A percentile compares a stretch with the other conserved stretches of the same genome.
Conservation (phyloP, 2,329 filamentous ascomycete species). For the Aspergillus quadrilineatus region DNA sequence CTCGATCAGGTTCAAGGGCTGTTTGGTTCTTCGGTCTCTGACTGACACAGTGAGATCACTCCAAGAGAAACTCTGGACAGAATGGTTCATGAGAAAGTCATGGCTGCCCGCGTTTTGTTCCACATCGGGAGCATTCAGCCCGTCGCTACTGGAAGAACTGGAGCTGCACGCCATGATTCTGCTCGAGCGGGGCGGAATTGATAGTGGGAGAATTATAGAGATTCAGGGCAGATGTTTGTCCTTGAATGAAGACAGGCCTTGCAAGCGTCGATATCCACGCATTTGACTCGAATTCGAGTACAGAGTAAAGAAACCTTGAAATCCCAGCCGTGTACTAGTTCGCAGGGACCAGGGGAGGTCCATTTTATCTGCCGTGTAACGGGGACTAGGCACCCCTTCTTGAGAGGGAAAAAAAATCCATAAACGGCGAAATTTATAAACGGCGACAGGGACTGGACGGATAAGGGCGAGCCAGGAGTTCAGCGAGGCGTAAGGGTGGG, state of each 20-base stretch:
- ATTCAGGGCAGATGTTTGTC: background rate
- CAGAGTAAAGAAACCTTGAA: background rate
- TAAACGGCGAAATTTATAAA: background rate
- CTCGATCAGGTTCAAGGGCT: slow-evolving; percentile 62
- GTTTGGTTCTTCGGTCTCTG: slow-evolving; percentile 66
- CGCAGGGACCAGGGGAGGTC: background rate
- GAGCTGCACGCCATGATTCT: slow-evolving; percentile 7
- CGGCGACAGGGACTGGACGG: background rate
- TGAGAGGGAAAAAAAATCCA: background rate
- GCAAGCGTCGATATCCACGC: background rate
- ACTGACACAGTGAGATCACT: slow-evolving; percentile 66
- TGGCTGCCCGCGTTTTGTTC: slow-evolving; percentile 29
- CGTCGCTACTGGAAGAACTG: slow-evolving; percentile 9
- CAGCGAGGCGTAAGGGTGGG: background rate
- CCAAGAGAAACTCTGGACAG: slow-evolving; percentile 67
- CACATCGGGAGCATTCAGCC: slow-evolving; percentile 23
- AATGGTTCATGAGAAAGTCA: slow-evolving; percentile 54
- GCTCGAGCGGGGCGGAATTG: background rate
- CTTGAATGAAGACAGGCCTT: background rate
- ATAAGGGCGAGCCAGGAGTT: background rate
- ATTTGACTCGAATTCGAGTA: background rate
- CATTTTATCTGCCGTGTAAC: slow-evolving; percentile 12
- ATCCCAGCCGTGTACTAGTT: slow-evolving; percentile 1
- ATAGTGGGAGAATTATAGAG: background rate
- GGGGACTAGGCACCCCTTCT: background rate